A percentile compares a stretch with the other conserved stretches of the same genome.
Evolutionary conservation across 495 filamentous ascomycete species (phyloP).

Genomic region (Penicillium cataractarum): DNA sequence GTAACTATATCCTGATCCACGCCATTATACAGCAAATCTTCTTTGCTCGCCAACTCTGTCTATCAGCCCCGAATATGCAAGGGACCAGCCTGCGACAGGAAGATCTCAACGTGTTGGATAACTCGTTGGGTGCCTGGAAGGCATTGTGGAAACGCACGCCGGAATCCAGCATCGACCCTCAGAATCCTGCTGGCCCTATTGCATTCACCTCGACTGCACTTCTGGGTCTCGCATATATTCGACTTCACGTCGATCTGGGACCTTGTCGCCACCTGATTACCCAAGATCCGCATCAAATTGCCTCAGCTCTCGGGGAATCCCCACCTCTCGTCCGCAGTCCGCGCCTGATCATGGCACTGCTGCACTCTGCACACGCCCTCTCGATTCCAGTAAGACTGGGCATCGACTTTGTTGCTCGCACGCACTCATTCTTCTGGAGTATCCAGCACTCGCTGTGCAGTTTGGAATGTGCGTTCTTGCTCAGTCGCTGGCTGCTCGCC

Average conservation of each 20-base stretch:
- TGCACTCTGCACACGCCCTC: constrained; percentile 57
- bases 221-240: constrained; percentile 57
- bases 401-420: constrained; percentile 55
- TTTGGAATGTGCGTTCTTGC: constrained; percentile 56
- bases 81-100: constrained; percentile 50
- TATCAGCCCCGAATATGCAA: constrained; percentile 47
- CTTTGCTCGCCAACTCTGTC: constrained; percentile 52
- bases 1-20: constrained; percentile 59
- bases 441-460: constrained; percentile 60
- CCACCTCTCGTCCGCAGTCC: constrained; percentile 50
- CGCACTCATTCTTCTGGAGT: constrained; percentile 59
- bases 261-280: constrained; percentile 51
- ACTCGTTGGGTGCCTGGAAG: constrained; percentile 55
- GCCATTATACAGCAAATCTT: constrained; percentile 58
- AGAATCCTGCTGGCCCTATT: constrained; percentile 55
- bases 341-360: constrained; percentile 52
- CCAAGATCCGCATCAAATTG: constrained; percentile 51
- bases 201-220: constrained; percentile 59
- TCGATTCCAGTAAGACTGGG: constrained; percentile 58
- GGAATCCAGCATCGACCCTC: constrained; percentile 57
- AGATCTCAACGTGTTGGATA: constrained; percentile 46
- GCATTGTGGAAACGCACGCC: constrained; percentile 55
- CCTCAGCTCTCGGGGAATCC: constrained; percentile 42
- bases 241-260: constrained; percentile 52
- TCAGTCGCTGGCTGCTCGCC: constrained; percentile 57